Evolutionary conservation across 495 filamentous ascomycete genomes (phyloP).

Genomic region (Neurospora sp.): DNA sequence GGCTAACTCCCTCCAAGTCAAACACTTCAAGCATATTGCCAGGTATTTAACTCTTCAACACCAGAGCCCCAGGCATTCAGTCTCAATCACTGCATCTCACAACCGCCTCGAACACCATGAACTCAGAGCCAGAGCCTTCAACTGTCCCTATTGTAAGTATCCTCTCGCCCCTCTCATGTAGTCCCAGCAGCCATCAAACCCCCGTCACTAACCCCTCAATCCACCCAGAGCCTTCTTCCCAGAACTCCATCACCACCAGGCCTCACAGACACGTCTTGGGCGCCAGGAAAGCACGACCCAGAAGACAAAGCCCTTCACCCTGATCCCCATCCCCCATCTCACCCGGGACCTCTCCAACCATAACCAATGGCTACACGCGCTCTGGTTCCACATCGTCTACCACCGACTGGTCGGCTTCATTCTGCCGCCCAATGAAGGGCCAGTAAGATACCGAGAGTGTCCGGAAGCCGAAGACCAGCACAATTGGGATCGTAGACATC

Average conservation of each 20-base stretch:
- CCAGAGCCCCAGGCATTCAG: background rate
- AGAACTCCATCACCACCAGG: background rate
- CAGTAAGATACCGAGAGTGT: background rate
- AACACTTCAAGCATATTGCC: too few species aligned
- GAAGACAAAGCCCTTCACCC: background rate
- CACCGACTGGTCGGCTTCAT: background rate
- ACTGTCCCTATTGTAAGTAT: background rate
- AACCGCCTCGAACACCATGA: background rate
- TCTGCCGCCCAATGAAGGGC: background rate
- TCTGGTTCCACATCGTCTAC: background rate
- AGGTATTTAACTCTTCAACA: background rate
- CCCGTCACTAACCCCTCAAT: background rate
- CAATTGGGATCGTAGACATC: background rate
- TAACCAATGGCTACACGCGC: background rate
- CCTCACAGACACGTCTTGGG: background rate
- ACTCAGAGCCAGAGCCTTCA: background rate
- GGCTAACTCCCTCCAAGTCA: too few species aligned
- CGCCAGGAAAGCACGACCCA: background rate
- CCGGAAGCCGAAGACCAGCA: background rate
- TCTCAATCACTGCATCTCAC: background rate
- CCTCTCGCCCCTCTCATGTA: rapidly evolving
- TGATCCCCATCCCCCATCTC: background rate
- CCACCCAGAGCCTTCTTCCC: background rate
- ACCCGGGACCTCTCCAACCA: background rate
- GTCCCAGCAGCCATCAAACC: background rate